Percentiles rank a stretch among this genome's conserved stretches.
These are phyloP conservation scores for Clarkia xantiana DNA, from an alignment of 345 rosid genomes.

Conservation along the genomic window DNA sequence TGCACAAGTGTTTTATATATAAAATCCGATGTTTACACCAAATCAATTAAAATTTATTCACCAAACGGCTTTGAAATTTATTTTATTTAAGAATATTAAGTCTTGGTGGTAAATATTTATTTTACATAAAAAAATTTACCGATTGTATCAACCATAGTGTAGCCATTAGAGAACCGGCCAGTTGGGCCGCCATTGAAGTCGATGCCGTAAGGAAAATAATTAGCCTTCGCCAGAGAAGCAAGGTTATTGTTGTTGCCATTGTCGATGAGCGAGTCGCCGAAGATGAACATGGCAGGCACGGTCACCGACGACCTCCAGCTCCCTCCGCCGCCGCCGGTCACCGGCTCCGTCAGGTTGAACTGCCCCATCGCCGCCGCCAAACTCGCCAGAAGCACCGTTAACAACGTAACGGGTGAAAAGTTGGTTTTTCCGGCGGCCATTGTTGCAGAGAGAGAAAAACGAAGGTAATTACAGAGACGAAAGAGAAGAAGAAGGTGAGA, in stretches of 20 bases:
- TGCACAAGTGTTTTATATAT: no score
- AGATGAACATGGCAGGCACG: constrained; percentile 88
- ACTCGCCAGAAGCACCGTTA: constrained; percentile 3
- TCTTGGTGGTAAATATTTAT: no score
- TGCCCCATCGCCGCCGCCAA: not conserved
- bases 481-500: no score
- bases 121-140: constrained; percentile 37
- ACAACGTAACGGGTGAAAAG: not conserved
- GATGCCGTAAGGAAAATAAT: constrained; percentile 87
- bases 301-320: constrained; percentile 18
- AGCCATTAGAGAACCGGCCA: constrained; percentile 92
- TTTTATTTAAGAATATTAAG: no score
- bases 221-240: constrained; percentile 81
- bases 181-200: constrained; percentile 91
- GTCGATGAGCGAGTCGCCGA: constrained; percentile 91
- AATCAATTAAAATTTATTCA: no score
- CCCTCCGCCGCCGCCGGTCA: constrained; percentile 6
- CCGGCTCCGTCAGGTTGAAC: not conserved
- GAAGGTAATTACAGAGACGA: constrained; percentile 1
- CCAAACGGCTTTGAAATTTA: no score
- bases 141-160: constrained; percentile 85
- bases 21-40: no score
- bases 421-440: no score
- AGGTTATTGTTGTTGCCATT: constrained; percentile 85
- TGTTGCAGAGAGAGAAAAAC: constrained; percentile 1